These are phyloP conservation scores for Chimonanthus salicifolius DNA, from an alignment of 164 flowering plant genomes.

Conservation along the genomic window DNA sequence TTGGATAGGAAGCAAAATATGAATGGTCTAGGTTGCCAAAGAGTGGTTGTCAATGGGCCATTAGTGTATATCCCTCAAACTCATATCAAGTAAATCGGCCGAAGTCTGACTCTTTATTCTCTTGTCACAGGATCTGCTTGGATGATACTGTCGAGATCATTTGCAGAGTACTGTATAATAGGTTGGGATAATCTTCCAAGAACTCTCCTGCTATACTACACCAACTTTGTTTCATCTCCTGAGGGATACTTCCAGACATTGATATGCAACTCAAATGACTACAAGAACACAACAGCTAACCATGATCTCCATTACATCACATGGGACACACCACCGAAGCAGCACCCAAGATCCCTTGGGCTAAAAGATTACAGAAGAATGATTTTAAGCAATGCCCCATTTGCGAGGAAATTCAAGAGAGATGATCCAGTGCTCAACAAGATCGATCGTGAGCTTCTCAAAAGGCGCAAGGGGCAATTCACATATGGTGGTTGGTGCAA, in stretches of 20 bases:
- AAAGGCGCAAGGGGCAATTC: constrained; percentile 33
- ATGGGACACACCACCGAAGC: constrained; percentile 94
- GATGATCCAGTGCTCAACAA: constrained; percentile 54
- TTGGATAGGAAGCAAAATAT: too few species aligned
- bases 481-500: constrained; percentile 77
- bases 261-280: constrained; percentile 71
- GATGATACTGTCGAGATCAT: constrained; percentile 60
- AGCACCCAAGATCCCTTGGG: constrained; percentile 72
- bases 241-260: constrained; percentile 92
- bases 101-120: neutral
- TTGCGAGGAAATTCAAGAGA: constrained; percentile 74
- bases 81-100: neutral
- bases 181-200: constrained; percentile 96
- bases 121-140: constrained; percentile 56
- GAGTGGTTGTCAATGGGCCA: too few species aligned
- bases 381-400: constrained; percentile 58
- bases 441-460: constrained; percentile 68
- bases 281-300: constrained; percentile 66
- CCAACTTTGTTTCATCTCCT: constrained; percentile 92
- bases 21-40: too few species aligned
- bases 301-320: constrained; percentile 87
- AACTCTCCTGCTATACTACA: constrained; percentile 82
- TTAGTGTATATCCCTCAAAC: neutral
- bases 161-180: constrained; percentile 65
- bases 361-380: constrained; percentile 53